Evolutionary conservation across 73 alveolate genomes (phyloP).

Genomic region (Paramecium primaurelia): DNA sequence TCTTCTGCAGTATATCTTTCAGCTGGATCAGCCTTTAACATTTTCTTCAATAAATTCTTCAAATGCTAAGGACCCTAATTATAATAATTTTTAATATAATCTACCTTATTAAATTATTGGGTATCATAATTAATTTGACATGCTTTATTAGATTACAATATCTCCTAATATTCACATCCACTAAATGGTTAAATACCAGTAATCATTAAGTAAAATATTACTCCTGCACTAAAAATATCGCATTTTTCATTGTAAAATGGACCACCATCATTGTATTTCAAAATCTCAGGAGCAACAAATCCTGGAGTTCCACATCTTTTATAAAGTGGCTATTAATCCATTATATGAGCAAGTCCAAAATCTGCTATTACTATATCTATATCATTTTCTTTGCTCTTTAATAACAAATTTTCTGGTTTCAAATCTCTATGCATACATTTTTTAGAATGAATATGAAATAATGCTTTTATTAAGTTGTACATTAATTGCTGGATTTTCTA

Average conservation of each 20-base stretch:
- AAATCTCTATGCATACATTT: conserved; percentile 47
- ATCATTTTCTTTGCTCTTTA: conserved; percentile 13
- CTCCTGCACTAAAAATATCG: conserved; percentile 46
- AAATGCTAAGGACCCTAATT: neutral
- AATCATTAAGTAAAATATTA: conserved; percentile 8
- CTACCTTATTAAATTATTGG: neutral
- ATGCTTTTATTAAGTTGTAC: conserved; percentile 20
- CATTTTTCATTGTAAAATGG: conserved; percentile 43
- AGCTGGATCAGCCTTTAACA: conserved; percentile 72
- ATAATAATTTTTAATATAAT: neutral
- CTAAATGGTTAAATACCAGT: conserved; percentile 26
- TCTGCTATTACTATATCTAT: conserved; percentile 58
- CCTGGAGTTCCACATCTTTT: conserved; percentile 66
- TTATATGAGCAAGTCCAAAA: conserved; percentile 2
- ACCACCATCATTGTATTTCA: neutral
- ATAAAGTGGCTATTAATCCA: neutral
- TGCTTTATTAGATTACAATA: neutral
- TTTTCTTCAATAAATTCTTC: conserved; percentile 54
- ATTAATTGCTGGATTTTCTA: neutral
- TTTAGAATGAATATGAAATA: neutral
- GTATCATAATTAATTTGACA: conserved; percentile 42
- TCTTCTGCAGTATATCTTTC: conserved; percentile 76
- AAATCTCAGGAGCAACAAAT: conserved; percentile 57
- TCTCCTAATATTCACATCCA: neutral
- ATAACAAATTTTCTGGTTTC: conserved; percentile 41